These are phyloP conservation scores for Pisolithus tinctorius DNA, from an alignment of 768 basidiomycete species.

Conservation along the genomic window DNA sequence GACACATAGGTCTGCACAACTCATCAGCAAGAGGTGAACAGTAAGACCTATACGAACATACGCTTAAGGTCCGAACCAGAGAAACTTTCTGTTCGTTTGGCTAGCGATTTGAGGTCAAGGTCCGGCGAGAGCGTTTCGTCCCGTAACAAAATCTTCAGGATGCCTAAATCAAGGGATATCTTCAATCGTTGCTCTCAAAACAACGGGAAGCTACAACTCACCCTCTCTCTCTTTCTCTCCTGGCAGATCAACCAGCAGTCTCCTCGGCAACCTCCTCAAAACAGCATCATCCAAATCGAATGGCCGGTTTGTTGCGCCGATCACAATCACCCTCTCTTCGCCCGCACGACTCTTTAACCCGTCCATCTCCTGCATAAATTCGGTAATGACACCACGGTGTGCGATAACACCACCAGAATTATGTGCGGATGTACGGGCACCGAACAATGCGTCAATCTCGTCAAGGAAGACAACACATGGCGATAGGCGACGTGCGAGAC, in stretches of 20 bases:
- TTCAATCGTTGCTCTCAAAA: constrained; percentile 1
- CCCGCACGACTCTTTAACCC: constrained; percentile 68
- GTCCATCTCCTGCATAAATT: constrained; percentile 98
- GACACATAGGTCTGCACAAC: constrained; percentile 74
- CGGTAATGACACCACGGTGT: constrained; percentile 82
- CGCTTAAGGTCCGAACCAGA: constrained; percentile 95
- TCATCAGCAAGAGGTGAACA: constrained; percentile 3
- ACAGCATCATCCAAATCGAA: constrained; percentile 92
- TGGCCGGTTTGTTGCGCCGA: constrained; percentile 90
- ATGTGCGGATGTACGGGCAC: constrained; percentile 70
- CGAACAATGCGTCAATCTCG: constrained; percentile 90
- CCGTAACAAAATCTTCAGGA: constrained; percentile 80
- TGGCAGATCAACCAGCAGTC: constrained; percentile 84
- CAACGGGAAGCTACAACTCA: constrained; percentile 25
- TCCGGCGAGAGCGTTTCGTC: constrained; percentile 67
- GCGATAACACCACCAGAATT: constrained; percentile 77
- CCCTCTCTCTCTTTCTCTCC: constrained; percentile 82
- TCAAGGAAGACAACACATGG: constrained; percentile 94
- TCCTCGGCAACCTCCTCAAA: constrained; percentile 77
- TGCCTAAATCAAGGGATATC: constrained; percentile 43
- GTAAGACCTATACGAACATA: constrained; percentile 32
- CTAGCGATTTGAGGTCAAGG: constrained; percentile 52
- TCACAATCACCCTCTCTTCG: constrained; percentile 80
- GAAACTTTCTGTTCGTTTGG: constrained; percentile 74
- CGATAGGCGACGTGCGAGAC: constrained; percentile 74